A percentile compares a stretch with the other conserved stretches of the same genome.
Evolutionary conservation across 305 asterid species (phyloP).

Genomic region (Stenogyne calaminthoides): DNA sequence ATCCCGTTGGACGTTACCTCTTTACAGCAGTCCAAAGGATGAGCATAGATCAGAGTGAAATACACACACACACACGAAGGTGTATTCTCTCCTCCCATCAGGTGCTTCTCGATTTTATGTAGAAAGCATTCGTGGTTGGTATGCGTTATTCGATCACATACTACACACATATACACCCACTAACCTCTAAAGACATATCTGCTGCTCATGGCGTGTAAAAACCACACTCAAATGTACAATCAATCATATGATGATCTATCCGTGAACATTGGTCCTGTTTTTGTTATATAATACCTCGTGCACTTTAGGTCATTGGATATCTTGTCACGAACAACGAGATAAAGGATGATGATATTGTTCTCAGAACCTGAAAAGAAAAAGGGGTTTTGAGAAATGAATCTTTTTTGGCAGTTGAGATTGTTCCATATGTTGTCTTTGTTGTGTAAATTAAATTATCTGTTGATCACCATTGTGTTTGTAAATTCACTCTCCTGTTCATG

Average conservation of each 20-base stretch:
- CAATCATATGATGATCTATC: constrained; percentile 5
- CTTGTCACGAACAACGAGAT: constrained; percentile 11
- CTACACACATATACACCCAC: constrained; percentile 11
- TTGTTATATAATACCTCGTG: constrained; percentile 8
- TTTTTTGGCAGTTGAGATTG: constrained; percentile 7
- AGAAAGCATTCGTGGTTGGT: constrained; percentile 41
- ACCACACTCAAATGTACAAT: constrained; percentile 28
- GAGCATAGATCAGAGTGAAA: constrained; percentile 80
- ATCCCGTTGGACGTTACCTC: constrained; percentile 66
- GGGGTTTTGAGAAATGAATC: background rate
- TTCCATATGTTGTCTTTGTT: background rate
- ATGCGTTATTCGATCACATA: constrained; percentile 15
- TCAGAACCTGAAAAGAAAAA: background rate
- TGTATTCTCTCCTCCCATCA: constrained; percentile 24
- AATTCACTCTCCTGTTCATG: background rate
- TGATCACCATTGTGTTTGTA: background rate
- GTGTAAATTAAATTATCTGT: background rate
- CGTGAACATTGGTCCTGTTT: constrained; percentile 20
- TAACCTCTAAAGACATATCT: constrained; percentile 24
- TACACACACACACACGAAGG: constrained; percentile 16
- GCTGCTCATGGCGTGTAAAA: constrained; percentile 39
- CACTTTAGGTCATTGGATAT: constrained; percentile 21
- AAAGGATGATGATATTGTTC: constrained; percentile 15
- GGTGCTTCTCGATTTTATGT: constrained; percentile 51
- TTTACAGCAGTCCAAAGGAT: constrained; percentile 71